Evolutionary conservation across 2,329 filamentous ascomycete species (phyloP).

Genomic region (Fusarium illudens): DNA sequence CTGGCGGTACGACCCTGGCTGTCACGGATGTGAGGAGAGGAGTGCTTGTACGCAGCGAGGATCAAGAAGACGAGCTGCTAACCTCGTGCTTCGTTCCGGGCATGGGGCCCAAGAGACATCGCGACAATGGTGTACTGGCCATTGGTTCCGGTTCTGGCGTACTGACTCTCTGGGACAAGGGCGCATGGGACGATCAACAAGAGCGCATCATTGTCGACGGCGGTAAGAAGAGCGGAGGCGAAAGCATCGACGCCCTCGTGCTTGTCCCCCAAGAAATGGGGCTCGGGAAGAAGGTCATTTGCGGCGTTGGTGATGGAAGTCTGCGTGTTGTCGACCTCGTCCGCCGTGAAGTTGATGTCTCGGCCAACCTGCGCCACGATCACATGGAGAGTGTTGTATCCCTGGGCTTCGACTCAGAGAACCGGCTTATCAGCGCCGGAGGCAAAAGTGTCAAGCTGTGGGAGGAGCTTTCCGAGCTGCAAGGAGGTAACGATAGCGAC

Average conservation of each 20-base stretch:
- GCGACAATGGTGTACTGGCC: conserved; percentile 78
- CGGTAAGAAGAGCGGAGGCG: conserved; percentile 65
- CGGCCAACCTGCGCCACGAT: conserved; percentile 74
- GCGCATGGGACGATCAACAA: conserved; percentile 94
- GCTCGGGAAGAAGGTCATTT: conserved; percentile 76
- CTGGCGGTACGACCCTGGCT: conserved; percentile 88
- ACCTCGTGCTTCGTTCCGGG: conserved; percentile 81
- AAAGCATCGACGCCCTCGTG: conserved; percentile 82
- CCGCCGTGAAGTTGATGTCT: conserved; percentile 73
- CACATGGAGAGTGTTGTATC: conserved; percentile 86
- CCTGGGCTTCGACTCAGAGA: conserved; percentile 83
- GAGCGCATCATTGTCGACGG: conserved; percentile 82
- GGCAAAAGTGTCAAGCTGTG: conserved; percentile 89
- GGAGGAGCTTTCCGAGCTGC: conserved; percentile 76
- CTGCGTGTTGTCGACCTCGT: conserved; percentile 81
- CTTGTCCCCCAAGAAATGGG: conserved; percentile 75
- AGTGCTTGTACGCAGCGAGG: conserved; percentile 87
- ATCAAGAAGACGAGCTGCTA: conserved; percentile 94
- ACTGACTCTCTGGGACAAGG: conserved; percentile 91
- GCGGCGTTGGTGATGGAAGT: conserved; percentile 82
- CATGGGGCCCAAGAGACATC: conserved; percentile 70
- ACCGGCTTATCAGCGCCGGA: conserved; percentile 89
- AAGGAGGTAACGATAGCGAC: conserved; percentile 55
- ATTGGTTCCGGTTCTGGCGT: conserved; percentile 81
- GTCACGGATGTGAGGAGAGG: conserved; percentile 89